phyloP scores from a whole-genome alignment of 345 rosid species.

The Abelmoschus esculentus region DNA sequence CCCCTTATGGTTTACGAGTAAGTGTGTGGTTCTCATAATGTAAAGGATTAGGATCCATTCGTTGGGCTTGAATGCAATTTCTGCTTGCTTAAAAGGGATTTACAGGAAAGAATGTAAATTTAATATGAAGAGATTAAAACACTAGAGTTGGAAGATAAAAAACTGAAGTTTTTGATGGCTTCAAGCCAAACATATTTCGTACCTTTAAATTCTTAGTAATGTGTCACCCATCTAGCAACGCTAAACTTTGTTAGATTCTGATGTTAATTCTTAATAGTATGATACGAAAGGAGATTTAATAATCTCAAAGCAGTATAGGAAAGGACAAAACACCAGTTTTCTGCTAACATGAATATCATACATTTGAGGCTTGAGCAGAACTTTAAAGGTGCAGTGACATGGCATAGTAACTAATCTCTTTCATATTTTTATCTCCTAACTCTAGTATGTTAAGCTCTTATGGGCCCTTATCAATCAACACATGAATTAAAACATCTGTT shows the following conservation, averaged over 20 bases:
- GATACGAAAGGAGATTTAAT: neutral
- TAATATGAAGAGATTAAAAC: neutral
- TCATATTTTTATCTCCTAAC: too few relatives aligned
- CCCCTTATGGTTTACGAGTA: too few relatives aligned
- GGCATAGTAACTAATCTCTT: neutral
- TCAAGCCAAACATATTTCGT: neutral
- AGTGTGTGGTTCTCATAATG: neutral
- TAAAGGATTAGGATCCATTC: neutral
- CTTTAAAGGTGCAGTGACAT: neutral
- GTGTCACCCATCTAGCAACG: neutral
- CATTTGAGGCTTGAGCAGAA: neutral
- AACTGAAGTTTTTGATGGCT: neutral
- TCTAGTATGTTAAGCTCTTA: too few relatives aligned
- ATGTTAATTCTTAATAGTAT: too few relatives aligned
- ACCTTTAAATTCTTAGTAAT: neutral
- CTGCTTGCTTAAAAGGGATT: neutral
- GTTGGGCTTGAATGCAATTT: neutral
- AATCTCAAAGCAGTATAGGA: neutral
- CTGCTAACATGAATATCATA: neutral
- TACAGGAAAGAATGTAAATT: neutral
- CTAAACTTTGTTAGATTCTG: neutral
- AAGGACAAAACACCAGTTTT: neutral
- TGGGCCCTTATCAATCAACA: too few relatives aligned
- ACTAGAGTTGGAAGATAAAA: neutral
- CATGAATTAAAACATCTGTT: neutral